A percentile compares a stretch with the other conserved stretches of the same genome.
Conservation (phyloP, 495 filamentous ascomycete species). For the Penicillium odoratum region DNA sequence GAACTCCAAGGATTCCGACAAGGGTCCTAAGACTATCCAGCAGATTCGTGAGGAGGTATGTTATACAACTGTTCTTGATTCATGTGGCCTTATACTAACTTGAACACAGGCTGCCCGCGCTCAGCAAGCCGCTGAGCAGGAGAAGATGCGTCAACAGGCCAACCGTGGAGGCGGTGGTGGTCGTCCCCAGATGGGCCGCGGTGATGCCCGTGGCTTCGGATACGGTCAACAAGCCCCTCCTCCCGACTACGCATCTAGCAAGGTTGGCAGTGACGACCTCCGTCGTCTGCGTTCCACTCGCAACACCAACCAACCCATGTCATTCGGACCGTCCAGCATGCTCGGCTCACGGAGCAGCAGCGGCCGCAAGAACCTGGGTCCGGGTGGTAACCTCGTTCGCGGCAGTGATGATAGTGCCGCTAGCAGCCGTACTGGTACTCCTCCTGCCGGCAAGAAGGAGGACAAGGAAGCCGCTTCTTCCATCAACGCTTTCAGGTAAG, state of each 20-base stretch:
- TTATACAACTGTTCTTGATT: not conserved
- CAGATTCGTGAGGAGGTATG: constrained; percentile 84
- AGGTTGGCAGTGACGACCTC: constrained; percentile 86
- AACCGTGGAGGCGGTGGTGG: constrained; percentile 58
- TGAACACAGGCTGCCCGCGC: constrained; percentile 67
- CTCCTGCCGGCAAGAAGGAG: constrained; percentile 68
- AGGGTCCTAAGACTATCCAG: constrained; percentile 94
- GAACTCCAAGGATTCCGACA: constrained; percentile 79
- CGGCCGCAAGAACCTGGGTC: constrained; percentile 71
- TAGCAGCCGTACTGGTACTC: constrained; percentile 86
- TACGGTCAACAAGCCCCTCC: constrained; percentile 63
- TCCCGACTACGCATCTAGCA: constrained; percentile 70
- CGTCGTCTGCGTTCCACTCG: constrained; percentile 69
- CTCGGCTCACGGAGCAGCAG: constrained; percentile 80
- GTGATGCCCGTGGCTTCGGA: constrained; percentile 74
- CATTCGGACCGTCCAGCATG: constrained; percentile 75
- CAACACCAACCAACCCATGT: constrained; percentile 59
- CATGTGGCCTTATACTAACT: constrained; percentile 17
- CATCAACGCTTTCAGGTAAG: constrained; percentile 31
- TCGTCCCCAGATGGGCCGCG: constrained; percentile 72
- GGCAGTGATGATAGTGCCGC: constrained; percentile 76
- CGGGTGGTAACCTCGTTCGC: constrained; percentile 66
- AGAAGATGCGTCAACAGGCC: constrained; percentile 47
- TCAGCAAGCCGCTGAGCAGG: constrained; percentile 58
- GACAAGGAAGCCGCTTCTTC: constrained; percentile 54